A percentile compares a stretch with the other conserved stretches of the same genome.
phyloP scores from a whole-genome alignment of 768 basidiomycete species.

The Boletus sp. region DNA sequence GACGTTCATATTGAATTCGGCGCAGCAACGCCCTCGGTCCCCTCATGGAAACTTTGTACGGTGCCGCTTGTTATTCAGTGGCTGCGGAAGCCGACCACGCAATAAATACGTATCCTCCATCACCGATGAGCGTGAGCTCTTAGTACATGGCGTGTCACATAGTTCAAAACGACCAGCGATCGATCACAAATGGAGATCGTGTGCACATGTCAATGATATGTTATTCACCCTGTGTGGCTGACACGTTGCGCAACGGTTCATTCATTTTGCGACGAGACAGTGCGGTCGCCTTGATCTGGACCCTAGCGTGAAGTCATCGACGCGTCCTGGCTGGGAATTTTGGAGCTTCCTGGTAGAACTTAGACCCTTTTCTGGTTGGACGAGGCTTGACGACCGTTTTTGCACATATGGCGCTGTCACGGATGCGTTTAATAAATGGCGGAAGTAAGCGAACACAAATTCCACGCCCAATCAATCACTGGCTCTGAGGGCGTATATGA shows the following conservation, averaged over 20 bases:
- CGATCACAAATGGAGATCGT: background rate
- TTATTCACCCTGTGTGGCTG: slow-evolving; percentile 7
- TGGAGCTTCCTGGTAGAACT: background rate
- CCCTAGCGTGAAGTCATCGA: background rate
- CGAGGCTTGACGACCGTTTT: no score
- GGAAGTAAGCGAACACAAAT: slow-evolving; percentile 5
- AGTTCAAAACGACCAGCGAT: background rate
- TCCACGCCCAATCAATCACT: background rate
- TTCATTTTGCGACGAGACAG: no score
- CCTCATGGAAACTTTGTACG: background rate
- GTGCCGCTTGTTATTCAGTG: background rate
- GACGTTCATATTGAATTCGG: background rate
- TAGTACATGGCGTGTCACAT: slow-evolving; percentile 3
- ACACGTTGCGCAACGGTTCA: background rate
- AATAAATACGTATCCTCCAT: slow-evolving; percentile 6
- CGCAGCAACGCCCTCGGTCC: background rate
- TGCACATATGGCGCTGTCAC: background rate
- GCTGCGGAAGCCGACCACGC: background rate
- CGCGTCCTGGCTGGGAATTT: background rate
- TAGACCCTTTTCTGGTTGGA: background rate
- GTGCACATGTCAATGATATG: background rate
- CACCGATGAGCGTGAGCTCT: background rate
- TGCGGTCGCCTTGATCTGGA: background rate
- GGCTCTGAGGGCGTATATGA: no score
- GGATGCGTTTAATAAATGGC: slow-evolving; percentile 7